Evolutionary conservation across 2,329 filamentous ascomycete species (phyloP).

Genomic region (Colletotrichum sp.): DNA sequence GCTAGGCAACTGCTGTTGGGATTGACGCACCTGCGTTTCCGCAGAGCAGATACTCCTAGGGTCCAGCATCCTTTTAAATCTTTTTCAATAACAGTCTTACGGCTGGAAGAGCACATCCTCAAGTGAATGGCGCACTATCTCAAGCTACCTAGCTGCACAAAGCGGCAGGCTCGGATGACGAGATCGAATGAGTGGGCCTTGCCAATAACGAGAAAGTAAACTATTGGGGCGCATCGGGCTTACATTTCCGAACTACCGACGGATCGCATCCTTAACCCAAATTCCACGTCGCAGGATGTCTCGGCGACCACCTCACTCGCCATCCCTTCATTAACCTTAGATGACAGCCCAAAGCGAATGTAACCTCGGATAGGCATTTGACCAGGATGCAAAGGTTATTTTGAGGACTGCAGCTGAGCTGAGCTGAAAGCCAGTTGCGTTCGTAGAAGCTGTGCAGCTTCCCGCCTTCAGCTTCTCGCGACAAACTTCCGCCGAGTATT

Average conservation of each 20-base stretch:
- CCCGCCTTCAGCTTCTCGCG: background rate
- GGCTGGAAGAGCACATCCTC: background rate
- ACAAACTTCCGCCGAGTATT: slow-evolving; percentile 3
- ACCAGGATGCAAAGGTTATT: background rate
- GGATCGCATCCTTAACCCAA: background rate
- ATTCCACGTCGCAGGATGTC: background rate
- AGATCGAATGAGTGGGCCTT: background rate
- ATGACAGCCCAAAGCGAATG: background rate
- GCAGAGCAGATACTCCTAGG: background rate
- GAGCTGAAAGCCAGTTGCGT: background rate
- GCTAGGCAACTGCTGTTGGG: background rate
- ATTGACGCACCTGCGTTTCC: background rate
- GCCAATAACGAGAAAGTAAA: background rate
- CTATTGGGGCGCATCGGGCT: background rate
- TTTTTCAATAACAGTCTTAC: background rate
- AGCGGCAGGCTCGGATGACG: background rate
- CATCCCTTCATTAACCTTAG: background rate
- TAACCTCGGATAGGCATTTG: background rate
- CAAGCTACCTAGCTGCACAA: background rate
- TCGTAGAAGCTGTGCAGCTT: background rate
- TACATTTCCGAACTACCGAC: background rate
- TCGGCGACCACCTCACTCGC: background rate
- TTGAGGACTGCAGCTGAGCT: background rate
- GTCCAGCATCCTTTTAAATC: background rate
- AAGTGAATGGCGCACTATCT: background rate